Evolutionary conservation across 345 rosid genomes (phyloP), one percentile per base, ranked within the genome.

Genomic region (Salix caprea): DNA sequence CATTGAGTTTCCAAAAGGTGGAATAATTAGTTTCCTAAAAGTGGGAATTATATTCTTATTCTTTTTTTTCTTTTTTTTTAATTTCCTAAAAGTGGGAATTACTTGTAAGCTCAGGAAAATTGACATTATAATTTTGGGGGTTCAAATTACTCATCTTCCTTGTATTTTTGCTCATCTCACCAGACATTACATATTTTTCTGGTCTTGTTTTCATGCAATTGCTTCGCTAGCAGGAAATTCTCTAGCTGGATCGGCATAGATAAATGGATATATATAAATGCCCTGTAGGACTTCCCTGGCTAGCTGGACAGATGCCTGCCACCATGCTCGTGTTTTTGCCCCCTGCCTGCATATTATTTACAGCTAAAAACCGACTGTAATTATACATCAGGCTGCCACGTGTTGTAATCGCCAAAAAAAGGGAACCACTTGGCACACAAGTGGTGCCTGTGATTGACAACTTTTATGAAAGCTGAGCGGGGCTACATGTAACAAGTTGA

Each of bases 201-300:
- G 76, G 62, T 56, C 56, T 48, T 72, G 54, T 62, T 39, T 46
- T 66, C 30, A 24, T 36, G 24, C 36, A 64, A 61, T 24, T 58
- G 83, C 79, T 77, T 80, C 26, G 74, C 75, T 83, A 83, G 83
- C 77, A 71, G 58, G 76, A 78, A 71, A 69, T 60, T 36, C 39
- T 58, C 60, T 32, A 42, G 60, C 66, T 72, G 34, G 60, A 54
- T 66, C 24, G 58, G 72, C n/a, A 61, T 52, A 11, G 72, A 67
- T 6, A 18, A 44, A 26, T 7, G 21, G 34, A 66, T 30, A 26
- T 19, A 61, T 61, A 23, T 69, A 61, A 83, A 75, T 78, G 80
- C 80, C 82, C 76, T 84, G 82, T 13, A 50, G 50, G 48, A 50
- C 64, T 65, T 68, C 70, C 65, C 50, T 69, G 26, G 52, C 2